Evolutionary conservation across 495 filamentous ascomycete species (phyloP), one percentile per base, ranked within the genome.

Genomic region (Xylaria scruposa): DNA sequence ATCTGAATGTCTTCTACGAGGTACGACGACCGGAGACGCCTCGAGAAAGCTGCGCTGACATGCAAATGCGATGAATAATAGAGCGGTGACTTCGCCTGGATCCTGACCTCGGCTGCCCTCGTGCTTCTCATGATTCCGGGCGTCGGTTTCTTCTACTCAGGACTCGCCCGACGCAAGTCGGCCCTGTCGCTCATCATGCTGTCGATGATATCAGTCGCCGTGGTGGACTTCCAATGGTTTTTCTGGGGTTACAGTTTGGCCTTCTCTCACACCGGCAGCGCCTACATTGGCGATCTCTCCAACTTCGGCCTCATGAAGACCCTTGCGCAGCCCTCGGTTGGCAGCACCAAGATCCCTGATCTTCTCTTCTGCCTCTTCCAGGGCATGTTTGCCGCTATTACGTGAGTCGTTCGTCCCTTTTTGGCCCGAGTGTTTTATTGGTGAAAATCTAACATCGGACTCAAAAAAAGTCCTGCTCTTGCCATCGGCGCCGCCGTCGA

Each of bases 121-220:
- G 94, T 97, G 47, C 83, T 97, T 72, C 87, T 95, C 75, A 95
- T 95, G 93, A 93, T 98, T 74, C 95, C 95, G 17, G 95, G 95
- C 68, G 92, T 97, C 83, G 95, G 94, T 29, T 97, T 98, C 86
- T 96, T 98, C 87, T 99, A 99, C 86, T 98, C 94, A n/a, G 97
- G 96, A 76, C 91, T 99, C 29, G 97, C 96, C 9, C 92, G 97
- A 64, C 86, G 96, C 78, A 99, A 99, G 85, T 97, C 94, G 0
- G 96, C 96, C 42, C 86, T 99, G 59, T 97, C 95, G 38, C 87
- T 98, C 71, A 94, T 99, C 83, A 98, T 97, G 97, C 90, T 97
- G 10, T 92, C 91, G 72, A 89, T 98, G 81, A 94, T 96, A 86
- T 94, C 95, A 19, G 90, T 91, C 61, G 94, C 93, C 40, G 91